These are phyloP conservation scores for Penicillium frequentans DNA, from an alignment of 2,329 filamentous ascomycete species.

Conservation along the genomic window DNA sequence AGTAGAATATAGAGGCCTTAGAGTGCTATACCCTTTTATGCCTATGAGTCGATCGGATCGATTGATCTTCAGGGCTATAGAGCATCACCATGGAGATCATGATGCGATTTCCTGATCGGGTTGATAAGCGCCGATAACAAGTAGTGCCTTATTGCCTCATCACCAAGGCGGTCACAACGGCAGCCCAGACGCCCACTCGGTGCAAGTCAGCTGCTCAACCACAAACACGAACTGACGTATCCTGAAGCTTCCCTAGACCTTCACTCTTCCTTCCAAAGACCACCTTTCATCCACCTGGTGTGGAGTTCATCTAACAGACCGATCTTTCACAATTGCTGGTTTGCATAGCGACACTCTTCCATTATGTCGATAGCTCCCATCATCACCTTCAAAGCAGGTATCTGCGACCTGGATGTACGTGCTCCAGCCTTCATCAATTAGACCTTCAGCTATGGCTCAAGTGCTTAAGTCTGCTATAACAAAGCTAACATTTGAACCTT, in stretches of 20 bases:
- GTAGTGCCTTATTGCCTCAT: not conserved
- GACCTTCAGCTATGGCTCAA: not conserved
- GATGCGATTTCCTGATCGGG: not conserved
- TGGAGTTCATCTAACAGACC: constrained; percentile 2
- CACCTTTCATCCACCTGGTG: constrained; percentile 12
- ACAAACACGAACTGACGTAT: constrained; percentile 32
- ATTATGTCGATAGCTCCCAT: constrained; percentile 80
- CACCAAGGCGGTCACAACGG: constrained; percentile 10
- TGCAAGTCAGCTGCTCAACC: constrained; percentile 15
- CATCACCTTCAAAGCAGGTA: constrained; percentile 95
- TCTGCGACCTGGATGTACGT: constrained; percentile 80
- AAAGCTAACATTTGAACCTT: constrained; percentile 11
- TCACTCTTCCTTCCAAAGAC: constrained; percentile 5
- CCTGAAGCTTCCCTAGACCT: constrained; percentile 20
- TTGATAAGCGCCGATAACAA: not conserved
- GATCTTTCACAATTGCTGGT: not conserved
- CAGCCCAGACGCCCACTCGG: not conserved
- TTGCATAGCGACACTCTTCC: constrained; percentile 6
- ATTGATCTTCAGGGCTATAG: not conserved
- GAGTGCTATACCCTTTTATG: not conserved
- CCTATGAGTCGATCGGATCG: not conserved
- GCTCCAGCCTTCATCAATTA: constrained; percentile 5
- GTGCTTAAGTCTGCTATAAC: not conserved
- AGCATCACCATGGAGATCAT: not conserved
- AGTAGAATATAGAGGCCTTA: not conserved